Conservation (phyloP, 2,329 filamentous ascomycete species). For the Aspergillus niger region DNA sequence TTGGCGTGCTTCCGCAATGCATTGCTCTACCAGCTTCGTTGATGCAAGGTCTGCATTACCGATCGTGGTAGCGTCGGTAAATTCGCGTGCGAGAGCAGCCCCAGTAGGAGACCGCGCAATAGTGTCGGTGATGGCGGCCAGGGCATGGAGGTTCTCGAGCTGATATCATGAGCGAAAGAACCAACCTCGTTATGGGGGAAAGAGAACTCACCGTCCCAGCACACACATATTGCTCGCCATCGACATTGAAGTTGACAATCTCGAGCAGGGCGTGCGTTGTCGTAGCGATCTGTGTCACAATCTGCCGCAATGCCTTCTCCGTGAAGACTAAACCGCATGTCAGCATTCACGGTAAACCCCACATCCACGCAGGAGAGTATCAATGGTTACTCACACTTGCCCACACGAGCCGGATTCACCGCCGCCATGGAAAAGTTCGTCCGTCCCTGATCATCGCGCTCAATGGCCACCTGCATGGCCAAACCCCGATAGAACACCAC, state of each 20-base stretch:
- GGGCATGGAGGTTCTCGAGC: conserved; percentile 4
- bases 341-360: background rate
- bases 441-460: conserved; percentile 83
- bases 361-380: background rate
- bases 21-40: background rate
- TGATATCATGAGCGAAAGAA: background rate
- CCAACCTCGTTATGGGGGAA: fast-evolving
- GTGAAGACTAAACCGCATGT: background rate
- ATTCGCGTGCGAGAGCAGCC: background rate
- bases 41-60: background rate
- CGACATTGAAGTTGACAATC: conserved; percentile 88
- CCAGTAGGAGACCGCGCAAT: background rate
- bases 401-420: conserved; percentile 88
- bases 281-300: conserved; percentile 67
- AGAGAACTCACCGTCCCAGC: conserved; percentile 53
- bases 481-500: conserved; percentile 97
- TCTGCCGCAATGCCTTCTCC: background rate
- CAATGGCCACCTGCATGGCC: conserved; percentile 97
- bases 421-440: conserved; percentile 99
- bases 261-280: conserved; percentile 89
- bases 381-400: conserved; percentile 66
- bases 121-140: background rate
- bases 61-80: background rate
- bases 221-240: conserved; percentile 65
- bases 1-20: background rate